phyloP scores from a whole-genome alignment of 2,329 filamentous ascomycete genomes.

The Ceratocystis colombiana region DNA sequence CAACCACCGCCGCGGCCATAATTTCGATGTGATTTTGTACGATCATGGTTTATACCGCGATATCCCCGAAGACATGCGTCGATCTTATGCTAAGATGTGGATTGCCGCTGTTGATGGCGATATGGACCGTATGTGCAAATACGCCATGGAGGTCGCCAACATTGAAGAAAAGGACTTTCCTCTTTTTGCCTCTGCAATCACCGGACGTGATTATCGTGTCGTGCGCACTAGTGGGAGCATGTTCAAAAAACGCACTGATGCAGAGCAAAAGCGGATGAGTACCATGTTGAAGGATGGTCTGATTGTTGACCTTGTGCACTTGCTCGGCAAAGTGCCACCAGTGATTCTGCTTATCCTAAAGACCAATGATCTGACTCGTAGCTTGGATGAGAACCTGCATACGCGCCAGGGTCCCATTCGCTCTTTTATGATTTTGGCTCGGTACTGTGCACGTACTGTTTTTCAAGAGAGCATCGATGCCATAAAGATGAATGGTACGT shows the following conservation, averaged over 20 bases:
- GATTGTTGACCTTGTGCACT: constrained; percentile 74
- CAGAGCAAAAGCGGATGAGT: constrained; percentile 81
- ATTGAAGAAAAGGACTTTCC: constrained; percentile 85
- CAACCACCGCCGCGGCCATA: constrained; percentile 46
- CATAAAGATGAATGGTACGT: constrained; percentile 41
- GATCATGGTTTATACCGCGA: constrained; percentile 95
- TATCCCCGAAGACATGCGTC: constrained; percentile 66
- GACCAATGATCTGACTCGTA: constrained; percentile 92
- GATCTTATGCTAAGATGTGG: constrained; percentile 94
- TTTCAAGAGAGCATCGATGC: constrained; percentile 54
- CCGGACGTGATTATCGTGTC: constrained; percentile 78
- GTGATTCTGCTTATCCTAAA: constrained; percentile 94
- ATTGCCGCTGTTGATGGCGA: constrained; percentile 88
- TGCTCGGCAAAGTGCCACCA: constrained; percentile 78
- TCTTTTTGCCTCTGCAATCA: constrained; percentile 92
- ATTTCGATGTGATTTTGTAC: constrained; percentile 94
- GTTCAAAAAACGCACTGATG: constrained; percentile 49
- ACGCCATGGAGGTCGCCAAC: constrained; percentile 79
- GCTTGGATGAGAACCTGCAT: constrained; percentile 80
- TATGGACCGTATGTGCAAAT: constrained; percentile 73
- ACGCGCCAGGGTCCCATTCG: constrained; percentile 58
- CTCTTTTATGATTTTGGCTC: constrained; percentile 56
- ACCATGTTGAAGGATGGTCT: constrained; percentile 77
- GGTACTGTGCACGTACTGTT: constrained; percentile 58
- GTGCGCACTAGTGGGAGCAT: constrained; percentile 48